phyloP scores from a whole-genome alignment of 805 yeast genomes.

The Nakazawaea populi region DNA sequence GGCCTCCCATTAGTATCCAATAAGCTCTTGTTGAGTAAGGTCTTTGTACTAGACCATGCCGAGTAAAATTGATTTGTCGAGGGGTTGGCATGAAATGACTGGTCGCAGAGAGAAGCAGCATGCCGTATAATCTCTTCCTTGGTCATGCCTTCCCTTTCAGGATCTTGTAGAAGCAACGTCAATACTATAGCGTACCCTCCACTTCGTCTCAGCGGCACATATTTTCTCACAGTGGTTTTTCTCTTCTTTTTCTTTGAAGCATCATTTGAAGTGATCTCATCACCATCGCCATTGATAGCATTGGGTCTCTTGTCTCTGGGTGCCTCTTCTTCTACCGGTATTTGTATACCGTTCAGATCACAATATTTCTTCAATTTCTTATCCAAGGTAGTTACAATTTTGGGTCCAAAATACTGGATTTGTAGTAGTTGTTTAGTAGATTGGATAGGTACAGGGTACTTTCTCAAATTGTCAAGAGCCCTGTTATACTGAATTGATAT shows the following conservation, averaged over 20 bases:
- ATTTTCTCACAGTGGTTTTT: slow-evolving; percentile 27
- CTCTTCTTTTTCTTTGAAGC: slow-evolving; percentile 15
- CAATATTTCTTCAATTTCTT: slow-evolving; percentile 49
- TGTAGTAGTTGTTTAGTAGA: slow-evolving; percentile 54
- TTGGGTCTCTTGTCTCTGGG: slow-evolving; percentile 16
- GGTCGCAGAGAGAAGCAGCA: slow-evolving; percentile 52
- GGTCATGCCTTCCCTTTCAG: slow-evolving; percentile 48
- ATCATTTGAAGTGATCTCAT: slow-evolving; percentile 14
- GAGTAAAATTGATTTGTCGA: slow-evolving; percentile 58
- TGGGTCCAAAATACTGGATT: slow-evolving; percentile 69
- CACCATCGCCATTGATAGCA: slow-evolving; percentile 2
- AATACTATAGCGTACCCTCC: slow-evolving; percentile 83
- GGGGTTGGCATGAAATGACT: slow-evolving; percentile 55
- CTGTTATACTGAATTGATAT: slow-evolving; percentile 44
- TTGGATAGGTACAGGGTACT: slow-evolving; percentile 36
- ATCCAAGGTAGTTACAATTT: slow-evolving; percentile 48
- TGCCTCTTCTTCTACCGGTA: slow-evolving; percentile 29
- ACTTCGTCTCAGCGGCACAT: slow-evolving; percentile 68
- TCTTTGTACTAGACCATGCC: slow-evolving; percentile 71
- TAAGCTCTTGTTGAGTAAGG: slow-evolving; percentile 53
- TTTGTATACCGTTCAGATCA: slow-evolving; percentile 36
- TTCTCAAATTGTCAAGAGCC: slow-evolving; percentile 49
- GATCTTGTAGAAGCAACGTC: slow-evolving; percentile 47
- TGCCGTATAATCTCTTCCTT: slow-evolving; percentile 49
- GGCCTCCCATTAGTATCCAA: slow-evolving; percentile 57